phyloP scores from a whole-genome alignment of 1,284 basidiomycete genomes.

The Wolfiporia cocos region DNA sequence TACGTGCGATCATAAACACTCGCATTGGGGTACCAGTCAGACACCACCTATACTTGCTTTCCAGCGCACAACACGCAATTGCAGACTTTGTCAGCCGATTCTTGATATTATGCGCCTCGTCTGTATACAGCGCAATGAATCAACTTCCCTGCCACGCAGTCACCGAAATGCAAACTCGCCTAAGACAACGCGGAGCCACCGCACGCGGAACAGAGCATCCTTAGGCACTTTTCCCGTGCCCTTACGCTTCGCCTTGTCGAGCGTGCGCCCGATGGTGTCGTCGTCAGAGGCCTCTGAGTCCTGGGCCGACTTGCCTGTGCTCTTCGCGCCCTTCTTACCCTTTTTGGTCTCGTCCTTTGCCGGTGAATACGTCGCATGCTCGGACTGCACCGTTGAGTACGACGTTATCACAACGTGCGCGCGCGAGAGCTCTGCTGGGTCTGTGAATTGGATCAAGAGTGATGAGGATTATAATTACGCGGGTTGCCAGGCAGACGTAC shows the following conservation, averaged over 20 bases:
- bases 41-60: conserved; percentile 83
- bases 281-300: conserved; percentile 35
- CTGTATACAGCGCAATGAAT: conserved; percentile 34
- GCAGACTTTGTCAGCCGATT: conserved; percentile 82
- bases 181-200: conserved; percentile 85
- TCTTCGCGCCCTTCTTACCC: conserved; percentile 29
- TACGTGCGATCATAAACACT: conserved; percentile 23
- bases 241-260: conserved; percentile 34
- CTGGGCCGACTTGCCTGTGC: too few species aligned
- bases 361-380: conserved; percentile 48
- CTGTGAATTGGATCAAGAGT: conserved; percentile 30
- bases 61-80: conserved; percentile 75
- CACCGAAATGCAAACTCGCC: conserved; percentile 39
- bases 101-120: conserved; percentile 98
- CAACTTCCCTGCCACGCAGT: not conserved
- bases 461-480: not conserved
- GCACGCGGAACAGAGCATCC: conserved; percentile 71
- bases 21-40: conserved; percentile 88
- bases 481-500: conserved; percentile 30
- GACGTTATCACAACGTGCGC: conserved; percentile 83
- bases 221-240: conserved; percentile 44
- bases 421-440: conserved; percentile 49
- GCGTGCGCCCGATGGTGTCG: conserved; percentile 30
- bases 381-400: conserved; percentile 75
- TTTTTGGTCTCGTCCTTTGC: conserved; percentile 42